Conservation (phyloP, 108 stramenopile species). For the Skeletonema tropicum region DNA sequence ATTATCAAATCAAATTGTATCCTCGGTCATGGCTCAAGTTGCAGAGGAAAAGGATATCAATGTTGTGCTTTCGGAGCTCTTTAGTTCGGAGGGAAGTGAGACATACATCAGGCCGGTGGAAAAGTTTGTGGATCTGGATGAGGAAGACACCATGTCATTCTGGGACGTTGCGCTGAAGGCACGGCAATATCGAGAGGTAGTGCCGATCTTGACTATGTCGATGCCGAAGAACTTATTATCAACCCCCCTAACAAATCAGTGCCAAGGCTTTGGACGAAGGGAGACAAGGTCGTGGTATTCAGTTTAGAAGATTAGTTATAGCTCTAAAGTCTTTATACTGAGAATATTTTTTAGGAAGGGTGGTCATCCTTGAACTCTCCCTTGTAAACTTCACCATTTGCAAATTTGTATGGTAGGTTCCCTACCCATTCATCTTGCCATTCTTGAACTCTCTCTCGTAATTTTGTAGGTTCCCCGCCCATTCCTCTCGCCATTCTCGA, state of each 20-base stretch:
- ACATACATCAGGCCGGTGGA: slow-evolving; percentile 27
- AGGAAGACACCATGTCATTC: slow-evolving; percentile 26
- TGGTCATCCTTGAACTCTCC: no score
- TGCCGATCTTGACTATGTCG: slow-evolving; percentile 16
- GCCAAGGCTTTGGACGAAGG: slow-evolving; percentile 18
- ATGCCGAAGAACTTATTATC: slow-evolving; percentile 35
- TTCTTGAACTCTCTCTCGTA: slow-evolving; percentile 53
- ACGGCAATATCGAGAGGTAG: slow-evolving; percentile 38
- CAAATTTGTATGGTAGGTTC: no score
- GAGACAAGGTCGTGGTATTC: slow-evolving; percentile 40
- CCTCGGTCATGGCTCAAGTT: slow-evolving; percentile 44
- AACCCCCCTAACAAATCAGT: slow-evolving; percentile 47
- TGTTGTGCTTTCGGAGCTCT: slow-evolving; percentile 37
- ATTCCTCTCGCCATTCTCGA: slow-evolving; percentile 36
- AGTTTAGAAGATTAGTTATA: not conserved
- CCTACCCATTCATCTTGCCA: no score
- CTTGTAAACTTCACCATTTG: no score
- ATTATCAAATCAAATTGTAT: slow-evolving; percentile 52
- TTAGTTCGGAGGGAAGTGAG: slow-evolving; percentile 51
- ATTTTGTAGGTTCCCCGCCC: slow-evolving; percentile 37
- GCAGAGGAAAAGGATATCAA: slow-evolving; percentile 57
- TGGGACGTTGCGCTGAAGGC: slow-evolving; percentile 46
- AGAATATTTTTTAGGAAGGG: no score
- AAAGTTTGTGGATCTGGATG: slow-evolving; percentile 25
- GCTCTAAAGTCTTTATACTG: no score